Percentiles rank a stretch among this genome's conserved stretches.
Conservation (phyloP, 2,329 filamentous ascomycete species). For the Talaromyces rugulosus region DNA sequence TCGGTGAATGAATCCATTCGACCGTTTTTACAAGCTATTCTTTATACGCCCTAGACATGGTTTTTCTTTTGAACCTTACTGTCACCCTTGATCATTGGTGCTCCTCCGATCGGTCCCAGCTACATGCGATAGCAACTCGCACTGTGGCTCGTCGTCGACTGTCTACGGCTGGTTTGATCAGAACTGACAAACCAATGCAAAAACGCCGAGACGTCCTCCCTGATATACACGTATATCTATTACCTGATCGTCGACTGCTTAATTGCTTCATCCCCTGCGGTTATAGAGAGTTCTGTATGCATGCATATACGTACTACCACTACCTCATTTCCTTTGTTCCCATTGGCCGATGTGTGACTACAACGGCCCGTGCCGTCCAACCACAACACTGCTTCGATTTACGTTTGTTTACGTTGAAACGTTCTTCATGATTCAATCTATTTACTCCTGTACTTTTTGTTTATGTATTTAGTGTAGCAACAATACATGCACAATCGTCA, state of each 20-base stretch:
- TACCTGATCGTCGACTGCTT: neutral
- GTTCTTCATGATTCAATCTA: neutral
- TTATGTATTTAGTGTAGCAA: neutral
- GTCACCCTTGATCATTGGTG: neutral
- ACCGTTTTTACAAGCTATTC: constrained; percentile 21
- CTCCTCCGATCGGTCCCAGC: neutral
- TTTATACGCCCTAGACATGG: neutral
- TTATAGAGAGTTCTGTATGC: neutral
- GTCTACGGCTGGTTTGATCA: neutral
- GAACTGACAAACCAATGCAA: neutral
- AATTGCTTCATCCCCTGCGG: neutral
- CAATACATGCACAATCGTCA: neutral
- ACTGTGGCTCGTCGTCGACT: neutral
- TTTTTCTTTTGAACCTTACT: neutral
- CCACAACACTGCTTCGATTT: neutral
- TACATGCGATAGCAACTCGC: neutral
- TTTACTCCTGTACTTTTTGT: neutral
- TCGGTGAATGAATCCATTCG: constrained; percentile 21
- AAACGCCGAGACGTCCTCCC: neutral
- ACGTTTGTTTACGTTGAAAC: neutral
- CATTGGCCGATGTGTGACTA: neutral
- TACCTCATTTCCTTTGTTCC: neutral
- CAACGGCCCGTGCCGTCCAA: neutral
- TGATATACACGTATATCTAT: neutral
- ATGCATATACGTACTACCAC: neutral